phyloP scores from a whole-genome alignment of 2,329 filamentous ascomycete species.

The Colletotrichum trifolii region DNA sequence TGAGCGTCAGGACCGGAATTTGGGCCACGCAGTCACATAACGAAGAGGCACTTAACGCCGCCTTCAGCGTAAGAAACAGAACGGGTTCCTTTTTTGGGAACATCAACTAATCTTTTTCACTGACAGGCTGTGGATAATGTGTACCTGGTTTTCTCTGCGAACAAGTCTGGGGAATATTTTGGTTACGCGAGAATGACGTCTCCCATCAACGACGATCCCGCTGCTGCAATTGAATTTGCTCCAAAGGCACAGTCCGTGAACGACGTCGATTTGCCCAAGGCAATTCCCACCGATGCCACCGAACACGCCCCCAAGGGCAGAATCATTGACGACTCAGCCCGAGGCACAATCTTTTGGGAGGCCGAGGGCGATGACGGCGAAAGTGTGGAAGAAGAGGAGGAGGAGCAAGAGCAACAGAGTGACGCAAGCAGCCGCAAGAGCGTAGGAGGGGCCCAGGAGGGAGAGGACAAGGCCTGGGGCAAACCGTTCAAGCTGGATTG shows the following conservation, averaged over 20 bases:
- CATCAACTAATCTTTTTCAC: slow-evolving; percentile 5
- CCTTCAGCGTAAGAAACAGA: slow-evolving; percentile 74
- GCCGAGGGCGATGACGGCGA: slow-evolving; percentile 70
- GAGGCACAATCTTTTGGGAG: slow-evolving; percentile 99
- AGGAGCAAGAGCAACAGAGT: slow-evolving; percentile 56
- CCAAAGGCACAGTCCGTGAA: slow-evolving; percentile 69
- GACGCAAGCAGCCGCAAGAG: slow-evolving; percentile 43
- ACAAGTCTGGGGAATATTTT: slow-evolving; percentile 97
- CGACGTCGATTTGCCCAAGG: slow-evolving; percentile 77
- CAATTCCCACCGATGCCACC: slow-evolving; percentile 82
- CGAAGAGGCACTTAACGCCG: slow-evolving; percentile 83
- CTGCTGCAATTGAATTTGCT: slow-evolving; percentile 75
- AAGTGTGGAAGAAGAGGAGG: slow-evolving; percentile 58
- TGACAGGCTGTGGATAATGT: slow-evolving; percentile 81
- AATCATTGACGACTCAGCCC: slow-evolving; percentile 91
- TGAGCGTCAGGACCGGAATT: slow-evolving; percentile 86
- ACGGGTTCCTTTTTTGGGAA: no score
- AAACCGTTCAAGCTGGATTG: slow-evolving; percentile 93
- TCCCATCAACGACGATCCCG: slow-evolving; percentile 81
- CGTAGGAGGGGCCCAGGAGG: slow-evolving; percentile 45
- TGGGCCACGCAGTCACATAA: slow-evolving; percentile 98
- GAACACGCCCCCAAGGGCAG: slow-evolving; percentile 82
- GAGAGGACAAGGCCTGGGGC: slow-evolving; percentile 79
- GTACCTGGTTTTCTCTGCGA: slow-evolving; percentile 93
- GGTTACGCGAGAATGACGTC: slow-evolving; percentile 94